Evolutionary conservation across 176 grass and related monocot genomes (phyloP), one percentile per base, ranked within the genome.

Genomic region (Carex littledalei): DNA sequence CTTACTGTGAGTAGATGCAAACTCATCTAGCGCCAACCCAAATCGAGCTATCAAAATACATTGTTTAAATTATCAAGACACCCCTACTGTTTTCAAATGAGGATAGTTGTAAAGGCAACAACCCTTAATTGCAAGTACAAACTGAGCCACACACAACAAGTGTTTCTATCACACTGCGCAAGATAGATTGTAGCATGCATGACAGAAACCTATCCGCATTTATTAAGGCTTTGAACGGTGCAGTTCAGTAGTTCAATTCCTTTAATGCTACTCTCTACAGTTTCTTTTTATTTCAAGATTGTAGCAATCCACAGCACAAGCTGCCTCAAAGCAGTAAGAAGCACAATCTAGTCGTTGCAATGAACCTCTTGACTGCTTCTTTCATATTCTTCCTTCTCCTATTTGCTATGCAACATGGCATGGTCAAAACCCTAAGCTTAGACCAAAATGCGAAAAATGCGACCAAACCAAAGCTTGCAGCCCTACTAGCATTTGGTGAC

Each of bases 401-500:
- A 31, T 77, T 20, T 54, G 12, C 22, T 5, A 54, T 55, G 73
- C 47, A 77, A 77, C 73, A 77, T 55, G 22, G 50, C 49, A 55
- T 55, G 12, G 49, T 22, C 3, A 22, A 31, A 77, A 29, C 73
- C 24, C 21, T 31, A 77, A 55, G 49, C 73, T 29, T 16, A 16
- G 49, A 77, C 39, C 31, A 6, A 29, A 22, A 12, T 39, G 10
- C 3, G 12, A 54, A 54, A 31, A 15, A 22, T 12, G 5, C 17
- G 3, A 56, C 35, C 63, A 4, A 4, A 62, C 54, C 88, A 3
- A 29, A 49, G 56, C 59, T 85, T 16, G 64, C 85, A 1, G 89
- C 92, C 3, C 67, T 94, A 7, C 67, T 94, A 18, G 89, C 90
- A 20, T 94, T 94, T 67, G 93, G 93, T n/a, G 93, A 92, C 85